Evolutionary conservation across 805 yeast genomes (phyloP).

Genomic region (Yarrowia deformans): DNA sequence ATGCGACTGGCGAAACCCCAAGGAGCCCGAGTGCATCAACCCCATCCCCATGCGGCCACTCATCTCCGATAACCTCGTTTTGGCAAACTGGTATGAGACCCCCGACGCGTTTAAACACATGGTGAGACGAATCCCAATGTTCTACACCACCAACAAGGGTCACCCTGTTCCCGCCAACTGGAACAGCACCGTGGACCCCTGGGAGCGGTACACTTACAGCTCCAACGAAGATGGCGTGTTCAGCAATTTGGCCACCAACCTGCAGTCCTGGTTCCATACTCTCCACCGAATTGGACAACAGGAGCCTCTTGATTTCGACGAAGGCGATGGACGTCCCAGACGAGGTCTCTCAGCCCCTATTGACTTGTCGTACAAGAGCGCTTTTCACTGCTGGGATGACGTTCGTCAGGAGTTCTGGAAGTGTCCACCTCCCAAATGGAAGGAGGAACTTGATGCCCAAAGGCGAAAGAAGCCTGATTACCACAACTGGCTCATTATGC

Average conservation of each 20-base stretch:
- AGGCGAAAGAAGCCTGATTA: slow-evolving; percentile 2
- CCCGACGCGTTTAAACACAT: slow-evolving; percentile 37
- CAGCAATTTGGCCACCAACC: slow-evolving; percentile 10
- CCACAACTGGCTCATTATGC: not conserved
- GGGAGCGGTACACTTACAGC: slow-evolving; percentile 23
- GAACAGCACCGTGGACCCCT: slow-evolving; percentile 17
- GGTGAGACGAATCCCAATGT: slow-evolving; percentile 37
- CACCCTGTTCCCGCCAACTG: slow-evolving; percentile 19
- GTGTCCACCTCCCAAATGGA: slow-evolving; percentile 28
- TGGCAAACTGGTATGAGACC: slow-evolving; percentile 42
- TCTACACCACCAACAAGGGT: slow-evolving; percentile 33
- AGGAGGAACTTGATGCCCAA: slow-evolving; percentile 7
- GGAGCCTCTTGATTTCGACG: slow-evolving; percentile 25
- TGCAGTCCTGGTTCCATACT: slow-evolving; percentile 27
- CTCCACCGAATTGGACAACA: slow-evolving; percentile 18
- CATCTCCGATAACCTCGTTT: slow-evolving; percentile 41
- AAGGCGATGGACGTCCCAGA: slow-evolving; percentile 21
- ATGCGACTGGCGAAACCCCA: slow-evolving; percentile 40
- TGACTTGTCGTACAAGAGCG: slow-evolving; percentile 12
- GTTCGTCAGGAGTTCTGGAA: not conserved
- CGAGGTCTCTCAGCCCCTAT: slow-evolving; percentile 13
- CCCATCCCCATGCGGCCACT: slow-evolving; percentile 43
- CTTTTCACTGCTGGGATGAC: slow-evolving; percentile 7
- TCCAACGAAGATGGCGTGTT: not conserved
- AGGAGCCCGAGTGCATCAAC: slow-evolving; percentile 32